Evolutionary conservation across 2,329 filamentous ascomycete species (phyloP), one percentile per base, ranked within the genome.

Genomic region (Cadophora sp.): DNA sequence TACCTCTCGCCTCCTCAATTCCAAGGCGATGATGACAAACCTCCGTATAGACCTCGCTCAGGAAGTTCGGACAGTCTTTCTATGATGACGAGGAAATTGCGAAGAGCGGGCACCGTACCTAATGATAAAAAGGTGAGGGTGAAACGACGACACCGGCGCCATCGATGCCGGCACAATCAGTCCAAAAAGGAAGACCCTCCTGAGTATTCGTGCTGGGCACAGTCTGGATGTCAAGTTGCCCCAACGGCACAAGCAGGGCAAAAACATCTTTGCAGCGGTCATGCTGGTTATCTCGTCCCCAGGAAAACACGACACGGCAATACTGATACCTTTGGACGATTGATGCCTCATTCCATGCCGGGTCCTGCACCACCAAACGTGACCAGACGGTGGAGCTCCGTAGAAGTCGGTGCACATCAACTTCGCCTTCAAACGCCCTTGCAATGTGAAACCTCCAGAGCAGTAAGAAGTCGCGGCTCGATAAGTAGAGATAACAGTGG

Each of bases 331-430:
- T 65, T 67, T 27, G 55, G 61, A 14, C 61, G 37, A 31, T 16
- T 65, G 14, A 27, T 59, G 37, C 27, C 56, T 31, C 26, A 62
- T 1, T 40, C 68, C 12, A 68, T 51, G 55, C 61, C 67, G 24
- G 46, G 37, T 4, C 60, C 66, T 24, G 46, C 55, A 16, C 59
- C 51, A 24, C 64, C 68, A 19, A n/a, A 68, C 31, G 24, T 71
- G 3, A 62, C 65, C 1, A 70, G 74, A 65, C 69, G 73, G 50
- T 76, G 73, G 74, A 75, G 73, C 37, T 76, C 73, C 12, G 69
- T 75, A 19, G 72, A 74, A 62, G 63, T 74, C 48, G 69, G 68
- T 19, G 63, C 72, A 14, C 65, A 69, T 53, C 63, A 61, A 26
- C 46, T 51, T 4, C 4, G 14, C 26, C 61, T 67, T 4, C 43